Base-by-base conservation (phyloP, 176 grass and related monocot species). In the Ananas comosus region DNA sequence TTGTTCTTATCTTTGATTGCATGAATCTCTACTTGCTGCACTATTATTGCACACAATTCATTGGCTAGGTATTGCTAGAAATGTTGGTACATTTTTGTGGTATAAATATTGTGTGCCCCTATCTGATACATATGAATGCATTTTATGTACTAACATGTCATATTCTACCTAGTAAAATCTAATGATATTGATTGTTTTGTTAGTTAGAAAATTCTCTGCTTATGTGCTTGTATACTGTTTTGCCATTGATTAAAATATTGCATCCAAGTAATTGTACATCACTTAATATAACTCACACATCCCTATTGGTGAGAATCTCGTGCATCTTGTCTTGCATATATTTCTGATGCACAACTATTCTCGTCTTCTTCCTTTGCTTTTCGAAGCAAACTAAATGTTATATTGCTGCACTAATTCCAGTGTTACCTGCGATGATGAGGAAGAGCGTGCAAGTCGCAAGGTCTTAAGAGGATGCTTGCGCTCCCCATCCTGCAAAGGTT, bases 381-480 rank as follows among this genome's bases (percentile, higher is more conserved):
- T 72, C 68, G 64, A 67, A 72, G 63, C 24, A 16, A 10, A 72
- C 68, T 73, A 67, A 68, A 52, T 23, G 8, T 17, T 59, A 18
- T 51, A 50, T 53, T 24, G 5, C 9, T 1, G 19, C 28, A n/a
- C 12, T 27, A 9, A 51, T 57, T 12, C 12, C 80, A 97, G 93
- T 10, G 51, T 90, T 28, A 85, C 33, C 53, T 97, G 93, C 3
- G 86, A 90, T 3, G 89, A 90, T 19, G 93, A 97, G 10, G 93
- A 97, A 77, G 93, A 97, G 82, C 78, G 93, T 49, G 89, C 76
- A 0, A 97, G 89, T 80, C 86, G 89, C 52, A 97, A 97, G 89
- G 89, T 87, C 27, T 65, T 97, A 33, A 69, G 90, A 57, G 86
- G 89, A 10, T 97, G 93, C 72, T 75, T 77, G 11, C 77, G 89